Evolutionary conservation across 805 yeast species (phyloP).

Genomic region (Yarrowia deformans): DNA sequence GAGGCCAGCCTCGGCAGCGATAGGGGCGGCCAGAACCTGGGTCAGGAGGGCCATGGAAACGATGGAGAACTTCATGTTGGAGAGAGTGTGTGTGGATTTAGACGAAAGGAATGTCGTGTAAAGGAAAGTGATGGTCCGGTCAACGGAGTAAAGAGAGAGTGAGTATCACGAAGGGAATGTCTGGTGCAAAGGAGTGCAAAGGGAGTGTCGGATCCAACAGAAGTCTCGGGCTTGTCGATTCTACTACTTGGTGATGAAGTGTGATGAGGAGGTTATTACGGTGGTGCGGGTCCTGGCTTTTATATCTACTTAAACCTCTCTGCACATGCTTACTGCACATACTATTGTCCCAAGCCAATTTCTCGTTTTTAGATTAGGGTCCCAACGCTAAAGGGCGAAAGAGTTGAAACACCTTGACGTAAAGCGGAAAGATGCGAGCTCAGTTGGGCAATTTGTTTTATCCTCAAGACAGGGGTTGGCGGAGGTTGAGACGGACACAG

Average conservation of each 20-base stretch:
- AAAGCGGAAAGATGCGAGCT: conserved; percentile 27
- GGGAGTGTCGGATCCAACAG: conserved; percentile 32
- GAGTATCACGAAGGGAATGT: conserved; percentile 20
- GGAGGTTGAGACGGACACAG: background rate
- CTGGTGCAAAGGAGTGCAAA: conserved; percentile 33
- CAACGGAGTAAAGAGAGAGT: conserved; percentile 20
- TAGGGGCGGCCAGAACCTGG: conserved; percentile 38
- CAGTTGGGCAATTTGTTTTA: conserved; percentile 6
- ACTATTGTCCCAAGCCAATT: conserved; percentile 4
- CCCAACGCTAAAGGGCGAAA: background rate
- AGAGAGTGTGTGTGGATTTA: background rate
- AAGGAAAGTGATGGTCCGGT: conserved; percentile 36
- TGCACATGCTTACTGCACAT: background rate
- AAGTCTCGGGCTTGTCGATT: conserved; percentile 21
- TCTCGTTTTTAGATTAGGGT: conserved; percentile 11
- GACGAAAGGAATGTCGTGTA: conserved; percentile 29
- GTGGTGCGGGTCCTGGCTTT: background rate
- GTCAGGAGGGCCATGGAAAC: conserved; percentile 33
- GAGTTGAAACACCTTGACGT: conserved; percentile 21
- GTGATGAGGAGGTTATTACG: background rate
- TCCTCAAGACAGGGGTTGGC: conserved; percentile 13
- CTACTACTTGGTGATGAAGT: conserved; percentile 13
- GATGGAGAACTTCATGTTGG: conserved; percentile 37
- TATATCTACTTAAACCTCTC: background rate
- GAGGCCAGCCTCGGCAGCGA: conserved; percentile 39